Conservation (phyloP, 169 alveolate genomes). For the Cryptosporidium canis region DNA sequence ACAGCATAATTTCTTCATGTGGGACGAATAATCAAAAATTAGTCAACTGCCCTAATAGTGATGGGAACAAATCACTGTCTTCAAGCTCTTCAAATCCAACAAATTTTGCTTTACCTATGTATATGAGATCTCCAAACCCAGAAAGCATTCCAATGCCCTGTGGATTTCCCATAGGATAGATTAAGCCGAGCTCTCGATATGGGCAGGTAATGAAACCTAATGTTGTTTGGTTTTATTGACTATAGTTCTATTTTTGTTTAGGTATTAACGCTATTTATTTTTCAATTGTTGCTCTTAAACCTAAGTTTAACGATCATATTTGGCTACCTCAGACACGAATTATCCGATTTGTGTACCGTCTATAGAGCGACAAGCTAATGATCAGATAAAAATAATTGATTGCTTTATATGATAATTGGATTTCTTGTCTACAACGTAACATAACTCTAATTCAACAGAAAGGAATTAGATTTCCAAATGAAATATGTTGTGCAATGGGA, state of each 20-base stretch:
- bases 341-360: too few species aligned
- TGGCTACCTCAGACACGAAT: too few species aligned
- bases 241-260: neutral
- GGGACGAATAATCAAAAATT: constrained; percentile 36
- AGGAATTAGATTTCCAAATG: constrained; percentile 86
- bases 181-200: neutral
- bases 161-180: constrained; percentile 53
- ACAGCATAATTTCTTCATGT: constrained; percentile 31
- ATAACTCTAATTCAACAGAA: constrained; percentile 59
- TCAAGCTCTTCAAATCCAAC: constrained; percentile 61
- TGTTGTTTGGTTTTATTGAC: neutral
- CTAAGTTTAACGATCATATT: too few species aligned
- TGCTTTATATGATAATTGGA: too few species aligned
- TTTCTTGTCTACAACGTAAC: too few species aligned
- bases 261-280: neutral
- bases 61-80: constrained; percentile 11
- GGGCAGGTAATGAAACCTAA: neutral
- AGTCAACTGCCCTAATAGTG: neutral
- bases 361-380: too few species aligned
- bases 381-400: too few species aligned
- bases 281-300: too few species aligned
- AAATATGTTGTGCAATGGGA: constrained; percentile 90
- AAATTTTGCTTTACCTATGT: constrained; percentile 69
- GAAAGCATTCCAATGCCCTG: constrained; percentile 72
- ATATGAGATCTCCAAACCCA: constrained; percentile 73